A percentile compares a stretch with the other conserved stretches of the same genome.
Evolutionary conservation across 1,284 basidiomycete genomes (phyloP).

Genomic region (Tilletia walkeri): DNA sequence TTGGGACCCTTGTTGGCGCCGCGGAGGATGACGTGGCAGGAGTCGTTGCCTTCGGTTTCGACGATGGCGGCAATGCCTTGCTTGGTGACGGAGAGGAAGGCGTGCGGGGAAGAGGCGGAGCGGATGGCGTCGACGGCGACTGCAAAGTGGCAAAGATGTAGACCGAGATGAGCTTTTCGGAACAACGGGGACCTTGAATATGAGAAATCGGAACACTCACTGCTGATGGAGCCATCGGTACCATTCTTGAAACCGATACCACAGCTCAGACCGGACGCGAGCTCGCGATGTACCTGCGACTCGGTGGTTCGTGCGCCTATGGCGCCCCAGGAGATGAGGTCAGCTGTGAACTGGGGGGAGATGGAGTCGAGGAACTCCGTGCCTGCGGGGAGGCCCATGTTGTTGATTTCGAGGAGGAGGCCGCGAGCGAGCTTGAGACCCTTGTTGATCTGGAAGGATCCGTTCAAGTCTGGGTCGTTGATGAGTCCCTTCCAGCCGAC

Average conservation of each 20-base stretch:
- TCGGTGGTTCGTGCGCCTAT: conserved; percentile 78
- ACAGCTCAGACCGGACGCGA: conserved; percentile 82
- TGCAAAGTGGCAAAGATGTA: not conserved
- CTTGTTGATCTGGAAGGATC: conserved; percentile 86
- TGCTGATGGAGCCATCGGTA: conserved; percentile 51
- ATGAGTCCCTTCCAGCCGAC: conserved; percentile 99
- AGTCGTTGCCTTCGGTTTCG: conserved; percentile 53
- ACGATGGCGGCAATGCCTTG: conserved; percentile 65
- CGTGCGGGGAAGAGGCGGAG: conserved; percentile 84
- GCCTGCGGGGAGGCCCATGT: conserved; percentile 56
- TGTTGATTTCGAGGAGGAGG: conserved; percentile 68
- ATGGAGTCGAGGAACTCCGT: conserved; percentile 68
- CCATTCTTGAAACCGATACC: conserved; percentile 74
- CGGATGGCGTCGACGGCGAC: conserved; percentile 92
- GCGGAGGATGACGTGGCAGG: conserved; percentile 54
- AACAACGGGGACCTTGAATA: not conserved
- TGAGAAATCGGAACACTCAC: conserved; percentile 32
- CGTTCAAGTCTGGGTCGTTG: conserved; percentile 83
- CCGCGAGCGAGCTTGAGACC: conserved; percentile 87
- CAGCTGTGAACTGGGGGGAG: conserved; percentile 90
- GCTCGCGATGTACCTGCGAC: conserved; percentile 86
- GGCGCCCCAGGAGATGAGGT: conserved; percentile 94
- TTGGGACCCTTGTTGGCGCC: conserved; percentile 54
- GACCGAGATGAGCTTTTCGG: not conserved
- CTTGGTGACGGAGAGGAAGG: conserved; percentile 96